Conservation (phyloP, 2,329 filamentous ascomycete species). For the Periglandula ipomoeae region DNA sequence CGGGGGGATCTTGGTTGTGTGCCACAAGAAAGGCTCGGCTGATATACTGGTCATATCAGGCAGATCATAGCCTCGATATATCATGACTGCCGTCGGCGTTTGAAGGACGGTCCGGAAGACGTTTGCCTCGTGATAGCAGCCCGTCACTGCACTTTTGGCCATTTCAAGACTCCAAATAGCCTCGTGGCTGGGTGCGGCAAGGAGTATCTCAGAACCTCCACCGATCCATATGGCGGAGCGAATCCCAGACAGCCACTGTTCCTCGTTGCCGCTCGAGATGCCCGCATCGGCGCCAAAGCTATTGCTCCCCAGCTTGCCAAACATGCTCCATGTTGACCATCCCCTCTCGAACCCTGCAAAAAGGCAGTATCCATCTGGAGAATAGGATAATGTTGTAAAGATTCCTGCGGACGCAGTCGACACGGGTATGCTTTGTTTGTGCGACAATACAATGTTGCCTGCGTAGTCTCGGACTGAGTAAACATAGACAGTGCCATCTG, state of each 20-base stretch:
- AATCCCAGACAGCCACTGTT: conserved; percentile 78
- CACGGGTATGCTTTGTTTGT: conserved; percentile 62
- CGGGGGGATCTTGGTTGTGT: conserved; percentile 77
- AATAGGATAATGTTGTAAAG: conserved; percentile 72
- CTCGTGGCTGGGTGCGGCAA: conserved; percentile 63
- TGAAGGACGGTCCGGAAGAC: conserved; percentile 82
- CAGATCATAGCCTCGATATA: conserved; percentile 89
- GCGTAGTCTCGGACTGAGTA: conserved; percentile 90
- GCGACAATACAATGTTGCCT: conserved; percentile 83
- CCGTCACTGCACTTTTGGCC: conserved; percentile 85
- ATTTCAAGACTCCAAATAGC: conserved; percentile 84
- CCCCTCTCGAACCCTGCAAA: conserved; percentile 89
- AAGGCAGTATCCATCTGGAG: conserved; percentile 90
- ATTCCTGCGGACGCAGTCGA: conserved; percentile 59
- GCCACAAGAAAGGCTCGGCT: conserved; percentile 89
- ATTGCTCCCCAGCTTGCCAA: conserved; percentile 78
- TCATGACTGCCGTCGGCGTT: conserved; percentile 78
- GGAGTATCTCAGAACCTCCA: conserved; percentile 74
- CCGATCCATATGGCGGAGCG: conserved; percentile 77
- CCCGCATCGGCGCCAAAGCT: conserved; percentile 66
- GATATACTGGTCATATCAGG: conserved; percentile 87
- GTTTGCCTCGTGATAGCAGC: conserved; percentile 86
- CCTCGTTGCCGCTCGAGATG: conserved; percentile 58
- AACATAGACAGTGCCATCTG: conserved; percentile 71
- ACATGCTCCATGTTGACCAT: conserved; percentile 97